phyloP scores from a whole-genome alignment of 225 moss, liverwort and hornwort species.

The Climacium dendroides region DNA sequence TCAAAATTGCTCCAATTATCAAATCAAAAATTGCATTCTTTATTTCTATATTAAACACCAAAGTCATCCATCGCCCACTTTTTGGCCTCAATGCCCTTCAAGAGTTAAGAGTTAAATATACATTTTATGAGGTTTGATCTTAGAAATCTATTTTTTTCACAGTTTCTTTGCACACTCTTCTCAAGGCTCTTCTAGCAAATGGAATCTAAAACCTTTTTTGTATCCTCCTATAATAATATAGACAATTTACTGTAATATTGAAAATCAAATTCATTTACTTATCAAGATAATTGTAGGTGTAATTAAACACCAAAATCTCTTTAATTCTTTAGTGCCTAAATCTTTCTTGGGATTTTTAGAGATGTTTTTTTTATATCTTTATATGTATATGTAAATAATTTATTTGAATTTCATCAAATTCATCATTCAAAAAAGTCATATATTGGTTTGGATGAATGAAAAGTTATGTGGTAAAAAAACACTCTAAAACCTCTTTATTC shows the following conservation, averaged over 20 bases:
- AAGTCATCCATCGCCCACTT: too few species aligned
- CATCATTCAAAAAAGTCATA: not conserved
- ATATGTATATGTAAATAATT: too few species aligned
- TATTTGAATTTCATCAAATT: not conserved
- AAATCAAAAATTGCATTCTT: too few species aligned
- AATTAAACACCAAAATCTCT: not conserved
- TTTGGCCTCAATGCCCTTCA: too few species aligned
- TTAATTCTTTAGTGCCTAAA: fast-evolving
- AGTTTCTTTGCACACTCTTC: not conserved
- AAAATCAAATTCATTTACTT: not conserved
- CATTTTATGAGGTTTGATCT: not conserved
- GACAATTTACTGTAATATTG: not conserved
- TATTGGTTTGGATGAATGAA: not conserved
- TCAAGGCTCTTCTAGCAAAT: not conserved
- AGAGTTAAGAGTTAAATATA: not conserved
- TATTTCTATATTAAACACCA: too few species aligned
- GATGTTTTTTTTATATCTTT: too few species aligned
- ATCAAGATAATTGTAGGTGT: not conserved
- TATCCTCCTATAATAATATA: not conserved
- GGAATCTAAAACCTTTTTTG: not conserved
- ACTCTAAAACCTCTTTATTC: fast-evolving
- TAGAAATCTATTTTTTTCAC: not conserved
- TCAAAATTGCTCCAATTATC: too few species aligned
- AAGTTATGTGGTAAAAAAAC: not conserved
- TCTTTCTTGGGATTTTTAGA: not conserved